Conservation (phyloP, 345 rosid genomes). For the Diplotaxis tenuifolia region DNA sequence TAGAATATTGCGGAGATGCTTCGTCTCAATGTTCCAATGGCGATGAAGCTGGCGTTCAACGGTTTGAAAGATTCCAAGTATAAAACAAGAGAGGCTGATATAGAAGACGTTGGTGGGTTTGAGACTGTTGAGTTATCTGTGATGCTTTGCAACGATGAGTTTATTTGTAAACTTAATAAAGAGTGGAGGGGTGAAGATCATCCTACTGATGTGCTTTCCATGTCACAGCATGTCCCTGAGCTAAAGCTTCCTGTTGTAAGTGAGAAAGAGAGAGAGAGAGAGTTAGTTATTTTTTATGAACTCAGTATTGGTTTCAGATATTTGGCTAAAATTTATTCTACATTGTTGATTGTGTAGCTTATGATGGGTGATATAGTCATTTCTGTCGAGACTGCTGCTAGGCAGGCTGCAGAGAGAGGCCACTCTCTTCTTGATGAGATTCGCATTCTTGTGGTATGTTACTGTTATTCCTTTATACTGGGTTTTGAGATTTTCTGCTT, state of each 20-base stretch:
- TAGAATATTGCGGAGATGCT: conserved; percentile 91
- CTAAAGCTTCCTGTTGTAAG: conserved; percentile 84
- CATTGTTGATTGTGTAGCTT: conserved; percentile 52
- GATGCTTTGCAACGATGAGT: conserved; percentile 80
- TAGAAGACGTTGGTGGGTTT: conserved; percentile 65
- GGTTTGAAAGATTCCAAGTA: conserved; percentile 54
- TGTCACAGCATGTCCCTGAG: conserved; percentile 79
- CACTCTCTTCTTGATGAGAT: conserved; percentile 89
- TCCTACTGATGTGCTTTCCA: conserved; percentile 94
- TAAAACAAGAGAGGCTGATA: conserved; percentile 71
- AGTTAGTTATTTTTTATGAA: not conserved
- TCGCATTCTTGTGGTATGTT: conserved; percentile 82
- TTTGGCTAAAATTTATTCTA: not conserved
- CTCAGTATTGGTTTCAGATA: not conserved
- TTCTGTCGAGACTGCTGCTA: conserved; percentile 89
- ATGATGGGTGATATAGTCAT: conserved; percentile 95
- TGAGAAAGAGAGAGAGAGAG: not conserved
- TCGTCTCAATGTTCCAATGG: conserved; percentile 78
- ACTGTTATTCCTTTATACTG: not conserved
- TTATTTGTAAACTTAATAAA: conserved; percentile 77
- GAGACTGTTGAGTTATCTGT: conserved; percentile 75
- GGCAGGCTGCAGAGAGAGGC: conserved; percentile 90
- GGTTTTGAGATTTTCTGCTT: not conserved
- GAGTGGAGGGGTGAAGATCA: conserved; percentile 97
- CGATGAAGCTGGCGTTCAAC: conserved; percentile 76